Percentiles rank a stretch among this genome's conserved stretches.
Evolutionary conservation across 345 rosid species (phyloP).

Genomic region (Bretschneidera sinensis): DNA sequence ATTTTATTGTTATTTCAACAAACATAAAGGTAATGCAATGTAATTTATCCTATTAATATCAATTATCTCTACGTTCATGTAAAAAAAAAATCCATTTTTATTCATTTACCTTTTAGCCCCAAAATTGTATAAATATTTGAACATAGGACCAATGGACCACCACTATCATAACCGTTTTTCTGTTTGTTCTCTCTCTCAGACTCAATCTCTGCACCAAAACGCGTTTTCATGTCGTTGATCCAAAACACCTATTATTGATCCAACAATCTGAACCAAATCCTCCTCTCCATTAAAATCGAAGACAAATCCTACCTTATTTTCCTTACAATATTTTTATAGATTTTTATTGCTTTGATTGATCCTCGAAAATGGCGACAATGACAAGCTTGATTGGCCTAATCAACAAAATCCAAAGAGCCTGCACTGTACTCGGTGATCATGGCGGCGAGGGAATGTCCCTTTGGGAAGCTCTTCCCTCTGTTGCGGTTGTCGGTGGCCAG

Average conservation of each 20-base stretch:
- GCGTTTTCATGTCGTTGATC: constrained; percentile 4
- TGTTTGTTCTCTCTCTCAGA: constrained; percentile 7
- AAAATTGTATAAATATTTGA: neutral
- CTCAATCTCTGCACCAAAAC: constrained; percentile 9
- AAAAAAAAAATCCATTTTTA: too few relatives aligned
- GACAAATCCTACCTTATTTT: neutral
- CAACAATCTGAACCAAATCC: constrained; percentile 17
- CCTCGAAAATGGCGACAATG: constrained; percentile 82
- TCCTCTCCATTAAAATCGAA: neutral
- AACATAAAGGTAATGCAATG: too few relatives aligned
- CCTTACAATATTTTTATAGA: neutral
- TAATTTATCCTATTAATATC: too few relatives aligned
- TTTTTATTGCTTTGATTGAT: constrained; percentile 17
- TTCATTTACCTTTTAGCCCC: neutral
- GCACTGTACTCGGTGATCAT: constrained; percentile 92
- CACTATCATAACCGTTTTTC: constrained; percentile 3
- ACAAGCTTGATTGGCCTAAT: constrained; percentile 90
- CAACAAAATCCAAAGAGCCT: constrained; percentile 95
- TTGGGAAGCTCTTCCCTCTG: constrained; percentile 99
- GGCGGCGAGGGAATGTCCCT: constrained; percentile 99
- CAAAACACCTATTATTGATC: constrained; percentile 6
- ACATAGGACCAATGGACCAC: neutral
- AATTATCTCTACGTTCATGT: too few relatives aligned
- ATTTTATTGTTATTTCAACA: too few relatives aligned
- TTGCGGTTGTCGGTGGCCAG: constrained; percentile 99